A percentile compares a stretch with the other conserved stretches of the same genome.
phyloP scores from a whole-genome alignment of 1,284 basidiomycete genomes.

The Cryptococcus sp. region DNA sequence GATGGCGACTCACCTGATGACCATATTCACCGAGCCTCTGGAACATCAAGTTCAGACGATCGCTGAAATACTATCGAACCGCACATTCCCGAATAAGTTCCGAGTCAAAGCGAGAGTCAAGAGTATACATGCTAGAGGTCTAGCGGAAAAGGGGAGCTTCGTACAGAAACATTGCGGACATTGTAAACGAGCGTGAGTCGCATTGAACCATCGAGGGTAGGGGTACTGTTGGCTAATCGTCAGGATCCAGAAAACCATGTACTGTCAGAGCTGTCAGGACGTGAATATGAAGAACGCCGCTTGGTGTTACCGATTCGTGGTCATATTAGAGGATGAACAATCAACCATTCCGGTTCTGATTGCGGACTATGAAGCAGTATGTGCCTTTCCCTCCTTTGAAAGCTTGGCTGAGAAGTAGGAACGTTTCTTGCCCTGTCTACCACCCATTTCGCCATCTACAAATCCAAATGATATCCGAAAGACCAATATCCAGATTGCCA shows the following conservation, averaged over 20 bases:
- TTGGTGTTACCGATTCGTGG: conserved; percentile 26
- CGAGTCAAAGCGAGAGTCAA: conserved; percentile 26
- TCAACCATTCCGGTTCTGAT: conserved; percentile 14
- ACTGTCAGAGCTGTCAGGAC: conserved; percentile 25
- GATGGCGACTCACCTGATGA: conserved; percentile 15
- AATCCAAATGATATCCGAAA: conserved; percentile 24
- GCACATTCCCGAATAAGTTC: conserved; percentile 28
- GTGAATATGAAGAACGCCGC: conserved; percentile 10
- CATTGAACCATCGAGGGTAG: not conserved
- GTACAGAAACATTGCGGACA: conserved; percentile 10
- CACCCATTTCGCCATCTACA: conserved; percentile 10
- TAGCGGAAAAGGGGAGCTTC: conserved; percentile 1
- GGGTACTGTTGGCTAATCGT: not conserved
- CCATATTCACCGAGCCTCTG: conserved; percentile 14
- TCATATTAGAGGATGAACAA: conserved; percentile 5
- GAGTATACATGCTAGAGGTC: conserved; percentile 6
- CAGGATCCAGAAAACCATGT: conserved; percentile 2
- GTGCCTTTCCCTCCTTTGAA: conserved; percentile 1
- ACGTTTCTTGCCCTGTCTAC: conserved; percentile 28
- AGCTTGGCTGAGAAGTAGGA: conserved; percentile 7
- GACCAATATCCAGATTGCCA: conserved; percentile 5
- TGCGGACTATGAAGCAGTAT: conserved; percentile 20
- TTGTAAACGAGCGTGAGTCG: conserved; percentile 11
- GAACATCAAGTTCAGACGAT: conserved; percentile 22
- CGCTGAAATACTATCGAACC: conserved; percentile 15